Evolutionary conservation across 2,329 filamentous ascomycete species (phyloP).

Genomic region (Neoarthrinium moseri): DNA sequence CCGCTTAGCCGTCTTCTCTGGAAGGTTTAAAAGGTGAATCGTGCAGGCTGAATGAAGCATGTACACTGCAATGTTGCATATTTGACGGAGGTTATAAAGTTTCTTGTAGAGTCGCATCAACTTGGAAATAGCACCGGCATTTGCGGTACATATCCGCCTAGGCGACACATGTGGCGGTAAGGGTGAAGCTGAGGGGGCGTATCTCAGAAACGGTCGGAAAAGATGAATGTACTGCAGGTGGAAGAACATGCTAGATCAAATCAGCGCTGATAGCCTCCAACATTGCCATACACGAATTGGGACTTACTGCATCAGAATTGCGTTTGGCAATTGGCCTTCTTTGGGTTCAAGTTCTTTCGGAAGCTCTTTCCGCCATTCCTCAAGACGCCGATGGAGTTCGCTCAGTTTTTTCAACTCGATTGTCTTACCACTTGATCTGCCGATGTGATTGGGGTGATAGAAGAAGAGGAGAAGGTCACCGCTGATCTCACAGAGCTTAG

Average conservation of each 20-base stretch:
- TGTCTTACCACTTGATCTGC: conserved; percentile 68
- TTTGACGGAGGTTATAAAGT: conserved; percentile 84
- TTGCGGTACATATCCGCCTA: conserved; percentile 85
- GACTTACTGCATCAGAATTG: conserved; percentile 77
- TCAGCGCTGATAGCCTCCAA: conserved; percentile 17
- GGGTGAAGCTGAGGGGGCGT: conserved; percentile 76
- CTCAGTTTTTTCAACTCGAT: conserved; percentile 89
- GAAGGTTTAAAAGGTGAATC: conserved; percentile 89
- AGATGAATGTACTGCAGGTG: conserved; percentile 94
- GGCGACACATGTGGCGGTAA: conserved; percentile 86
- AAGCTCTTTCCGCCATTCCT: conserved; percentile 82
- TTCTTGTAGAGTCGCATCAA: conserved; percentile 93
- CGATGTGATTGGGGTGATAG: conserved; percentile 75
- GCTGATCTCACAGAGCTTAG: conserved; percentile 86
- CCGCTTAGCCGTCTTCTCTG: conserved; percentile 84
- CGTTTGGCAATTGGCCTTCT: conserved; percentile 84
- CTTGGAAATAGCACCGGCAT: conserved; percentile 87
- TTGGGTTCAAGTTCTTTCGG: conserved; percentile 86
- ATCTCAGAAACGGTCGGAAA: conserved; percentile 93
- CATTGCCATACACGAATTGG: neutral
- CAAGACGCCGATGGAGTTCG: conserved; percentile 84
- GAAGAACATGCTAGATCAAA: conserved; percentile 80
- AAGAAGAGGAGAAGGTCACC: conserved; percentile 87
- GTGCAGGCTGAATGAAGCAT: conserved; percentile 93
- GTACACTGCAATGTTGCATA: conserved; percentile 95